These are phyloP conservation scores for Cudoniella acicularis DNA, from an alignment of 495 filamentous ascomycete species.

Conservation along the genomic window DNA sequence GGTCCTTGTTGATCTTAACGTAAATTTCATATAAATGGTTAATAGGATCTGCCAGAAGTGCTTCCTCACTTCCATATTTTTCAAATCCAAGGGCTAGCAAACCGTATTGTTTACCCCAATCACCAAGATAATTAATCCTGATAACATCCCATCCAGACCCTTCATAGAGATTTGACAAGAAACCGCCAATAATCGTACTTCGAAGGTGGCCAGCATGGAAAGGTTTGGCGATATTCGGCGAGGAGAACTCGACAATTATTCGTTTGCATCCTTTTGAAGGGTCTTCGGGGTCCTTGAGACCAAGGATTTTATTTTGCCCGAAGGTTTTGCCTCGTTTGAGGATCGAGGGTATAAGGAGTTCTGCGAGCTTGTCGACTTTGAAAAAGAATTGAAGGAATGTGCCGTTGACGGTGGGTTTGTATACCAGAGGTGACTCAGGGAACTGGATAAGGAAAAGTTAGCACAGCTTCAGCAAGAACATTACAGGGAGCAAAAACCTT, in stretches of 20 bases:
- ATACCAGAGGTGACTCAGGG: constrained; percentile 68
- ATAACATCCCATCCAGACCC: constrained; percentile 58
- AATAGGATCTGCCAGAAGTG: constrained; percentile 53
- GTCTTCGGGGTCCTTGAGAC: constrained; percentile 64
- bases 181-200: constrained; percentile 64
- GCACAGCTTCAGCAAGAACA: neutral
- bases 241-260: constrained; percentile 52
- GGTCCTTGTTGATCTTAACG: constrained; percentile 57
- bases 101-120: constrained; percentile 68
- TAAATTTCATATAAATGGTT: constrained; percentile 64
- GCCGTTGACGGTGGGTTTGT: constrained; percentile 58
- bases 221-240: constrained; percentile 62
- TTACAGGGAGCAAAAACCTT: constrained; percentile 43
- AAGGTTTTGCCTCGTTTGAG: constrained; percentile 57
- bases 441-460: constrained; percentile 49
- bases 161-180: constrained; percentile 57
- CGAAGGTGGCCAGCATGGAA: constrained; percentile 67
- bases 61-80: constrained; percentile 56
- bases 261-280: constrained; percentile 68
- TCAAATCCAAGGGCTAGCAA: constrained; percentile 57
- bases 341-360: constrained; percentile 61
- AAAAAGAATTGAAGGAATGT: constrained; percentile 82
- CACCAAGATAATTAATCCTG: constrained; percentile 63
- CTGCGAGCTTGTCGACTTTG: constrained; percentile 53
- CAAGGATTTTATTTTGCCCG: constrained; percentile 62